Conservation (phyloP, 345 rosid species). For the Gossypium stocksii region DNA sequence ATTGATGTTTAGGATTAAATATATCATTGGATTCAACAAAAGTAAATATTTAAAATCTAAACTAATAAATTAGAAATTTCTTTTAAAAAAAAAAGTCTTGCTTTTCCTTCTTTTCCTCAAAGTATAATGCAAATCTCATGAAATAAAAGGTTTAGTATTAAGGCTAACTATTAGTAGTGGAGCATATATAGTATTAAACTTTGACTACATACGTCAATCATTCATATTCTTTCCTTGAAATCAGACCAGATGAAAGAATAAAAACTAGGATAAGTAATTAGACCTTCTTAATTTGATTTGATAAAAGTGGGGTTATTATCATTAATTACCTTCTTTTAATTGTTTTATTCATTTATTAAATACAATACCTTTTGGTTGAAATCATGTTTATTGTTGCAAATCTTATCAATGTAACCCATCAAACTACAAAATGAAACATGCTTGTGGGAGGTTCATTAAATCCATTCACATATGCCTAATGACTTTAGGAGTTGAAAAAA, state of each 20-base stretch:
- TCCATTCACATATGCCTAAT: background rate
- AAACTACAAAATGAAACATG: background rate
- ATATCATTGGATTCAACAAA: no score
- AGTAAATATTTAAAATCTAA: no score
- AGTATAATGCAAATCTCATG: slow-evolving; percentile 11
- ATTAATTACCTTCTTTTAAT: background rate
- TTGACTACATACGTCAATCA: background rate
- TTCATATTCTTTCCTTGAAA: background rate
- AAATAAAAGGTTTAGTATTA: slow-evolving; percentile 35
- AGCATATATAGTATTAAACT: background rate
- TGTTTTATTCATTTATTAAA: background rate
- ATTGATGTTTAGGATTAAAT: no score
- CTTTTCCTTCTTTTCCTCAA: background rate
- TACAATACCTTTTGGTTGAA: background rate
- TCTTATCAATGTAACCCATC: background rate
- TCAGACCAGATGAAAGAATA: background rate
- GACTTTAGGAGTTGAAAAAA: background rate
- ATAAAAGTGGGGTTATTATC: background rate
- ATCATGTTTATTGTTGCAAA: background rate
- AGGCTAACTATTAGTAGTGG: background rate
- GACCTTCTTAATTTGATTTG: no score
- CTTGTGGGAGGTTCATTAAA: background rate
- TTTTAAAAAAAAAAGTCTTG: background rate
- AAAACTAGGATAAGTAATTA: no score
- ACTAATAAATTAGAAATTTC: background rate